A percentile compares a stretch with the other conserved stretches of the same genome.
Conservation (phyloP, 345 rosid species). For the Gossypium turneri region DNA sequence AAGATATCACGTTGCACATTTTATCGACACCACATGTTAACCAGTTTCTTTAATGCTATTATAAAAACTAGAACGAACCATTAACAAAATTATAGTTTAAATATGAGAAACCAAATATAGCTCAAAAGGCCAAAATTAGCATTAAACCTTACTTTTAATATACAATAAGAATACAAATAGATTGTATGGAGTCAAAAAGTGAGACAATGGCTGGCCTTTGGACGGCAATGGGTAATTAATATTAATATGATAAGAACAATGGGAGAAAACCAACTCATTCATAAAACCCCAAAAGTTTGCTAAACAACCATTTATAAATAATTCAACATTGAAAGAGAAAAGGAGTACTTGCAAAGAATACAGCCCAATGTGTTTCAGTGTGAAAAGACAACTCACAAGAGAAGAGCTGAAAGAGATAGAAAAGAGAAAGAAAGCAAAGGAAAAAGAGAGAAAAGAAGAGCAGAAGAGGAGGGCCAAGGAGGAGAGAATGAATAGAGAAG, state of each 20-base stretch:
- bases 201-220: too few relatives aligned
- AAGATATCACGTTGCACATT: too few relatives aligned
- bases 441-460: not conserved
- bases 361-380: constrained; percentile 21
- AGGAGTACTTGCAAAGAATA: not conserved
- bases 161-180: too few relatives aligned
- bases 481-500: not conserved
- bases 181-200: too few relatives aligned
- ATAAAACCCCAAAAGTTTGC: not conserved
- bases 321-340: not conserved
- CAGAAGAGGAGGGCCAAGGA: not conserved
- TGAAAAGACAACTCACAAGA: constrained; percentile 14
- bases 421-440: constrained; percentile 20
- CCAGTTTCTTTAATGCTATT: too few relatives aligned
- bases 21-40: too few relatives aligned
- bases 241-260: not conserved
- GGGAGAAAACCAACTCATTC: not conserved
- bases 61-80: too few relatives aligned
- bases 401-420: constrained; percentile 23
- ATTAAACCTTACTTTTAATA: too few relatives aligned
- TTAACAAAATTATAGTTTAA: too few relatives aligned
- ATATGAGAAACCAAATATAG: too few relatives aligned
- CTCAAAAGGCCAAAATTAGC: too few relatives aligned
- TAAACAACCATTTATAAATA: not conserved
- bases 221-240: not conserved